Percentiles rank a stretch among this genome's conserved stretches.
Conservation (phyloP, 225 moss, liverwort and hornwort species). For the Marchantia paleacea region DNA sequence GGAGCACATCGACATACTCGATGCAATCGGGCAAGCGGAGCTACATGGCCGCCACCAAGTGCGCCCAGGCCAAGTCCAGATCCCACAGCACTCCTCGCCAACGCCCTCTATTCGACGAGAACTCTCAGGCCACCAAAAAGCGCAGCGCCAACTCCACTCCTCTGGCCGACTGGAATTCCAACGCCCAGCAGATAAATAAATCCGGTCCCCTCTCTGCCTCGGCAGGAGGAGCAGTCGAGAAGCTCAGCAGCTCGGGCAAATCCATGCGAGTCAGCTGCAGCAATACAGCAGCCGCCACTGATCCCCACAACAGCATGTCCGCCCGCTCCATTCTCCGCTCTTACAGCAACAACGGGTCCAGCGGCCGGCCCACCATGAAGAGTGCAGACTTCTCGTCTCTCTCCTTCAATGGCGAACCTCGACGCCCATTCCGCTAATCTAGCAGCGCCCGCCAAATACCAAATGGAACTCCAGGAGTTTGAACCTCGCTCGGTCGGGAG, state of each 20-base stretch:
- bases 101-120: constrained; percentile 46
- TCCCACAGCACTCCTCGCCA: constrained; percentile 84
- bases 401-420: constrained; percentile 42
- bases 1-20: neutral
- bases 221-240: constrained; percentile 18
- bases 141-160: constrained; percentile 23
- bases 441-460: no score
- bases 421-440: constrained; percentile 39
- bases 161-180: constrained; percentile 20
- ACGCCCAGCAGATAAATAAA: neutral
- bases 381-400: constrained; percentile 45
- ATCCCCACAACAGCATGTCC: constrained; percentile 33
- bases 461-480: no score
- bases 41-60: constrained; percentile 84
- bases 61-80: constrained; percentile 67
- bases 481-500: no score
- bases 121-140: constrained; percentile 43
- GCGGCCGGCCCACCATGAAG: constrained; percentile 41
- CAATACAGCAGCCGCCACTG: constrained; percentile 12
- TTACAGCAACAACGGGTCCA: constrained; percentile 53
- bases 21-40: constrained; percentile 44
- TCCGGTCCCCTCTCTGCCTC: neutral
- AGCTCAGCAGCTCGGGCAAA: constrained; percentile 34
- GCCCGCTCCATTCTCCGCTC: constrained; percentile 47
- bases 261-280: constrained; percentile 31